Evolutionary conservation across 108 stramenopile species (phyloP).

Genomic region (Aurantiochytrium sp.): DNA sequence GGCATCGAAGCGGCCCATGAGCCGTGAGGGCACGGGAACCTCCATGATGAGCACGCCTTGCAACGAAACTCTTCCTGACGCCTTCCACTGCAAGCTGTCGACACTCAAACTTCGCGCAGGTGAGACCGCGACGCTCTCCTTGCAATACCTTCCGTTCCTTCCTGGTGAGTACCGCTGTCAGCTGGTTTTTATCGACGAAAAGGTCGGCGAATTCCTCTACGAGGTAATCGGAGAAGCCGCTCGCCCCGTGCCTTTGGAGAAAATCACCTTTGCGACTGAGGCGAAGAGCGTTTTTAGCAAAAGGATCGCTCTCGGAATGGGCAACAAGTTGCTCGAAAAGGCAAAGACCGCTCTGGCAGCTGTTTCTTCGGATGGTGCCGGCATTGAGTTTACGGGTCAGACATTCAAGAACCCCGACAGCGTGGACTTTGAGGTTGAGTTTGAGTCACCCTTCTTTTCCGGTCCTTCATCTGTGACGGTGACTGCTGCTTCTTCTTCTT

Average conservation of each 20-base stretch:
- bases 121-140: not conserved
- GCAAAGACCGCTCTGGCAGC: slow-evolving; percentile 20
- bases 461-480: not conserved
- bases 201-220: slow-evolving; percentile 46
- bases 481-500: no score
- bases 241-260: slow-evolving; percentile 27
- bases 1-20: not conserved
- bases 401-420: slow-evolving; percentile 21
- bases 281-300: slow-evolving; percentile 26
- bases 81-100: slow-evolving; percentile 24
- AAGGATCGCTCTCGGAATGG: slow-evolving; percentile 17
- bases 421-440: slow-evolving; percentile 10
- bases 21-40: not conserved
- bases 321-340: slow-evolving; percentile 30
- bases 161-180: slow-evolving; percentile 44
- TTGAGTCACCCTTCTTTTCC: not conserved
- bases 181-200: slow-evolving; percentile 37
- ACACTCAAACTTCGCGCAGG: slow-evolving; percentile 24
- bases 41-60: not conserved
- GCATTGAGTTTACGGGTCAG: not conserved
- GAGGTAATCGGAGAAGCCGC: slow-evolving; percentile 35
- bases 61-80: not conserved
- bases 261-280: slow-evolving; percentile 19
- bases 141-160: slow-evolving; percentile 42
- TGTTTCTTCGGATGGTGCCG: not conserved